phyloP scores from a whole-genome alignment of 202 grass and related monocot genomes.

The Saccharum hybrid region DNA sequence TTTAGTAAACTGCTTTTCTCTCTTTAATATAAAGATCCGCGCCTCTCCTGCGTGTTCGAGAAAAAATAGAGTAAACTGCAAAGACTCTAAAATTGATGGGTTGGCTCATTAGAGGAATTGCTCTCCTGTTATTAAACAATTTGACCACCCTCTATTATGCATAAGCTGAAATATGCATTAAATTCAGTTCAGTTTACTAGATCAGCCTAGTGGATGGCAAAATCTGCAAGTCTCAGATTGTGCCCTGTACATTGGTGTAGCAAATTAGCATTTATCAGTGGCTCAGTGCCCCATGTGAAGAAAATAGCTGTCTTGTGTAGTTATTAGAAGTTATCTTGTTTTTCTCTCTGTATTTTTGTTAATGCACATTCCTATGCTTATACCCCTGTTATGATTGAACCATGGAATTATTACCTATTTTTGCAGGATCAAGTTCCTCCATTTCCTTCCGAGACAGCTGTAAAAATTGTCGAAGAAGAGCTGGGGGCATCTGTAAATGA shows the following conservation, averaged over 20 bases:
- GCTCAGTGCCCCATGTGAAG: neutral
- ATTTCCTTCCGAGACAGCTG: conserved; percentile 80
- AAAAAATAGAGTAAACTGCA: neutral
- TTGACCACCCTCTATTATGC: conserved; percentile 15
- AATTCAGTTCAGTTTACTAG: conserved; percentile 16
- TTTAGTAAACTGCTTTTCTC: neutral
- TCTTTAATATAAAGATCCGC: neutral
- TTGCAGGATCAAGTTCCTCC: conserved; percentile 94
- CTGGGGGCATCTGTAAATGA: conserved; percentile 65
- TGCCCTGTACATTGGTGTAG: neutral
- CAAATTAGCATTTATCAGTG: conserved; percentile 13
- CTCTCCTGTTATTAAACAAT: conserved; percentile 14
- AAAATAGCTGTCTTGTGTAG: conserved; percentile 14
- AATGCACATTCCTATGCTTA: conserved; percentile 10
- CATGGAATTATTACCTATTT: conserved; percentile 18
- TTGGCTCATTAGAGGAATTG: conserved; percentile 13
- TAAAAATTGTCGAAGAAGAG: conserved; percentile 93
- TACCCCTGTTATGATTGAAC: conserved; percentile 24
- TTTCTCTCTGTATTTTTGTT: conserved; percentile 16
- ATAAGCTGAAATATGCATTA: conserved; percentile 9
- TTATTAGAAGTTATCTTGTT: conserved; percentile 8
- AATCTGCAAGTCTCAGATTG: conserved; percentile 18
- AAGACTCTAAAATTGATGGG: neutral
- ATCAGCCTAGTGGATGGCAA: conserved; percentile 20
- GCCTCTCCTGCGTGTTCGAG: neutral